phyloP scores from a whole-genome alignment of 2,329 filamentous ascomycete genomes.

The Incumbomyces delicatus region DNA sequence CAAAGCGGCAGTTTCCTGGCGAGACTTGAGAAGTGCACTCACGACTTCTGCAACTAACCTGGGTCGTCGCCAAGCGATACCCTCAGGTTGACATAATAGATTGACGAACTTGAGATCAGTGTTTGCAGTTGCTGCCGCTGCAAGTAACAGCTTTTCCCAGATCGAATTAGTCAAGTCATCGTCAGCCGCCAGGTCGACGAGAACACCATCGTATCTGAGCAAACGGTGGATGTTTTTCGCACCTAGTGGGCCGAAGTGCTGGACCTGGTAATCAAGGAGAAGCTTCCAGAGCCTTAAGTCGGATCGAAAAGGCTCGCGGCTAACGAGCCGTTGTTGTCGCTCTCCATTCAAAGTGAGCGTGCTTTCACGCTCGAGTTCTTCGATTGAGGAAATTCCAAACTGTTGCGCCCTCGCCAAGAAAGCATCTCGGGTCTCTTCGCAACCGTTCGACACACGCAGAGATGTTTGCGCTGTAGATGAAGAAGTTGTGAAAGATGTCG shows the following conservation, averaged over 20 bases:
- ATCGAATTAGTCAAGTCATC: slow-evolving; percentile 11
- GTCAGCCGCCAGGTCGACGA: slow-evolving; percentile 13
- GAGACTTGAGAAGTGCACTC: slow-evolving; percentile 27
- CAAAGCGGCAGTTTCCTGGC: slow-evolving; percentile 14
- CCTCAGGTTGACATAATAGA: slow-evolving; percentile 10
- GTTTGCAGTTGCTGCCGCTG: slow-evolving; percentile 3
- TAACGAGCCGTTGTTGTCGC: slow-evolving; percentile 31
- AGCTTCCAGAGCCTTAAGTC: slow-evolving; percentile 37
- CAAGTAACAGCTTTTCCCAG: slow-evolving; percentile 15
- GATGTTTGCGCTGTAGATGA: no score
- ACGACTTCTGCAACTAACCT: slow-evolving; percentile 38
- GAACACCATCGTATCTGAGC: slow-evolving; percentile 14
- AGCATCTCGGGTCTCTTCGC: no score
- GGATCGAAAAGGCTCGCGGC: slow-evolving; percentile 23
- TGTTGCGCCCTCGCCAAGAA: background rate
- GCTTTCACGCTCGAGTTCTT: slow-evolving; percentile 33
- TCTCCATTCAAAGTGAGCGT: slow-evolving; percentile 25
- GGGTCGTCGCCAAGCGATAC: slow-evolving; percentile 19
- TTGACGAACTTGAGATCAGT: slow-evolving; percentile 13
- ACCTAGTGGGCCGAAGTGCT: slow-evolving; percentile 34
- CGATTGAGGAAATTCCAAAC: slow-evolving; percentile 23
- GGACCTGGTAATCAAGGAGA: slow-evolving; percentile 34
- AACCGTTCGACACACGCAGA: no score
- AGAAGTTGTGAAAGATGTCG: no score
- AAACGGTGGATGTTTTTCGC: slow-evolving; percentile 32